phyloP scores from a whole-genome alignment of 164 flowering plant genomes.

The Stephania yunnanensis region DNA sequence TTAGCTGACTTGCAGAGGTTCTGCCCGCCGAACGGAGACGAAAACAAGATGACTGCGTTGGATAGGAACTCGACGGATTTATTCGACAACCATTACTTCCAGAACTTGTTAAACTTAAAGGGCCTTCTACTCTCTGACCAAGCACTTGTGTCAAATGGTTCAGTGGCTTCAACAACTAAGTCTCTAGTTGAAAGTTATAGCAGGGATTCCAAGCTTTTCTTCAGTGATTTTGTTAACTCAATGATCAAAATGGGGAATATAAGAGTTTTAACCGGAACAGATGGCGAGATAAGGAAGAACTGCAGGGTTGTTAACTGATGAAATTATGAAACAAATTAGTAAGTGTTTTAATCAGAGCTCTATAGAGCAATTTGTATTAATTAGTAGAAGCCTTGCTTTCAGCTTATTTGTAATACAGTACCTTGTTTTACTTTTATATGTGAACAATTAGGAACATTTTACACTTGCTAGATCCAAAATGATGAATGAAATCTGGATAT shows the following conservation, averaged over 20 bases:
- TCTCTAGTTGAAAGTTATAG: constrained; percentile 49
- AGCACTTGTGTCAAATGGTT: constrained; percentile 39
- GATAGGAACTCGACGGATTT: constrained; percentile 57
- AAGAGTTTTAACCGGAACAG: constrained; percentile 48
- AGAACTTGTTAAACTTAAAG: constrained; percentile 46
- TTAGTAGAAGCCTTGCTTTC: no score
- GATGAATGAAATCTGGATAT: no score
- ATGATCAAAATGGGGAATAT: constrained; percentile 80
- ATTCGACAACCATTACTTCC: constrained; percentile 79
- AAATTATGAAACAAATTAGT: background rate
- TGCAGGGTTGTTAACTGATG: constrained; percentile 53
- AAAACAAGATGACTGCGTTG: constrained; percentile 44
- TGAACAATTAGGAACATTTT: no score
- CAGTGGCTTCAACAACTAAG: constrained; percentile 38
- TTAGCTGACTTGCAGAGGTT: constrained; percentile 38
- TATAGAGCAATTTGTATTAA: background rate
- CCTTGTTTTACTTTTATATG: no score
- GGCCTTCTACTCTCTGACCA: constrained; percentile 76
- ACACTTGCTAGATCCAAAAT: no score
- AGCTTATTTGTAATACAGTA: no score
- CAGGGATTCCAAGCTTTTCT: constrained; percentile 33
- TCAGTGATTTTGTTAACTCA: constrained; percentile 44
- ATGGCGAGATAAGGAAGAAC: constrained; percentile 54
- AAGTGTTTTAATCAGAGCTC: background rate
- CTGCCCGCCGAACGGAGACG: constrained; percentile 57